Evolutionary conservation across 768 basidiomycete species (phyloP).

Genomic region (Tulasnella sp.): DNA sequence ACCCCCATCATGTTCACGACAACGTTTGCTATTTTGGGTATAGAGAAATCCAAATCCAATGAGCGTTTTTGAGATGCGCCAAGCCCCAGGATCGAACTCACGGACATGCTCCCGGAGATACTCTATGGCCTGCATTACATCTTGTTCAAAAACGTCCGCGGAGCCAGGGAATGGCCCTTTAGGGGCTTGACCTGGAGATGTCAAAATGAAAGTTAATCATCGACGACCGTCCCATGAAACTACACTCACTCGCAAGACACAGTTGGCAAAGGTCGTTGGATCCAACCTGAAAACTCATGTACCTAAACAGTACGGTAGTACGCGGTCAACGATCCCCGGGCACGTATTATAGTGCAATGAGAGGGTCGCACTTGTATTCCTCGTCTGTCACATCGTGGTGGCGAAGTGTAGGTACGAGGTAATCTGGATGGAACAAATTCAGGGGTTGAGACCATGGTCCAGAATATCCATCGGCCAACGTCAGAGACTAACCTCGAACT

Average conservation of each 20-base stretch:
- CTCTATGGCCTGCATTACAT: conserved; percentile 15
- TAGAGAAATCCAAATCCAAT: no score
- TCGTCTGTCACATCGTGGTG: conserved; percentile 8
- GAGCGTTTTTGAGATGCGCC: no score
- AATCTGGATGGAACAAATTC: background rate
- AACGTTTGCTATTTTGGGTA: conserved; percentile 13
- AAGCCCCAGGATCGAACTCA: conserved; percentile 1
- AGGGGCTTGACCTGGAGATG: background rate
- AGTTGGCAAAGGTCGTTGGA: conserved; percentile 19
- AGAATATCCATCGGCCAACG: background rate
- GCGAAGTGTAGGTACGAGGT: conserved; percentile 17
- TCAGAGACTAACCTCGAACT: conserved; percentile 1
- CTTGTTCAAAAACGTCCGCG: conserved; percentile 14
- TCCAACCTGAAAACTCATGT: conserved; percentile 20
- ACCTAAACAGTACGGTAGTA: conserved; percentile 5
- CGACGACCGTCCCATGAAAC: background rate
- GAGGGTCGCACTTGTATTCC: background rate
- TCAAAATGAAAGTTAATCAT: no score
- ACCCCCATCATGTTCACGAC: conserved; percentile 17
- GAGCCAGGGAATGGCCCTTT: conserved; percentile 5
- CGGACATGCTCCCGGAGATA: conserved; percentile 15
- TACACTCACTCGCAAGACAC: conserved; percentile 2
- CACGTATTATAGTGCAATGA: background rate
- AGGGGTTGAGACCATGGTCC: background rate
- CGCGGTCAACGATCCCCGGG: no score